Evolutionary conservation across 2,329 filamentous ascomycete genomes (phyloP), one percentile per base, ranked within the genome.

Genomic region (Colletotrichum musae): DNA sequence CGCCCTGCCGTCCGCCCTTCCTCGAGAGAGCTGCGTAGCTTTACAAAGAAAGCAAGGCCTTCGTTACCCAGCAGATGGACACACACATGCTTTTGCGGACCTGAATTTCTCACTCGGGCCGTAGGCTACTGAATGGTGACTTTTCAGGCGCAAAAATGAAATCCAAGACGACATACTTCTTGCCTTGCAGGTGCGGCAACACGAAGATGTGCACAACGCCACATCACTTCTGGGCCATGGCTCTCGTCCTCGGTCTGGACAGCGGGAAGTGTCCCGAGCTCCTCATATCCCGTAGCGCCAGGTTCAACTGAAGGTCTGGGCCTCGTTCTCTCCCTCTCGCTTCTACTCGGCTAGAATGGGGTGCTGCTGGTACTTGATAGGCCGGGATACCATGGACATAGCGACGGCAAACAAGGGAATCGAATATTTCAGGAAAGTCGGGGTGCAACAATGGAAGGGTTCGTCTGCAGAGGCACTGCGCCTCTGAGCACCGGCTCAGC

Each of bases 351-450:
- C 60, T 58, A 21, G 53, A 36, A 52, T 21, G 28, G 58, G 32
- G 43, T 63, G 32, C 43, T 53, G 6, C 50, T 54, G 54, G 32
- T 18, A 24, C 36, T 32, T 45, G 41, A 24, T 45, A 56, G 18
- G 51, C 18, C 36, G 28, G 45, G 43, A 43, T 36, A 18, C 26
- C 18, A 52, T 13, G 45, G 26, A 32, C 28, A 32, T 18, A 1
- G 7, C 28, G 18, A 28, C 53, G 39, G 39, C 60, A 50, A 69
- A 69, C 61, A 69, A 69, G 54, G 62, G 15, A 56, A 52, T 24
- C 54, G 39, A 15, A 15, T 69, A 66, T 51, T 60, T 56, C 32
- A 32, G 66, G 62, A 50, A 66, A 48, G 53, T 15, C 64, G 51
- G 60, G 65, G 60, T 52, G 32, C 36, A 43, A 43, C 54, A 18